Evolutionary conservation across 768 basidiomycete genomes (phyloP).

Genomic region (Kwoniella dejecticola): DNA sequence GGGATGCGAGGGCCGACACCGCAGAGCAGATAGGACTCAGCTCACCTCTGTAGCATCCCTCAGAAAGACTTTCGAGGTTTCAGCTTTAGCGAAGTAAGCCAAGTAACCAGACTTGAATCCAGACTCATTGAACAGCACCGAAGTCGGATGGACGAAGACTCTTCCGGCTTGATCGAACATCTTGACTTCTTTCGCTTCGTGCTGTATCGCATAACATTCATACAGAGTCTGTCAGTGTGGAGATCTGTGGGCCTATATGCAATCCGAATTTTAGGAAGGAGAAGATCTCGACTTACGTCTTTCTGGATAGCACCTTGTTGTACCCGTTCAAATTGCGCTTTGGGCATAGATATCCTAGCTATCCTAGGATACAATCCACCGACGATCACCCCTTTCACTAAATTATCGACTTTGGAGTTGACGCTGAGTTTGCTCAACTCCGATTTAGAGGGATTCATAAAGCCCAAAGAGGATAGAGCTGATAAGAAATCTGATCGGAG

Average conservation of each 20-base stretch:
- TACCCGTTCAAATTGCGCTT: slow-evolving; percentile 78
- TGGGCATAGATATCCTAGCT: slow-evolving; percentile 73
- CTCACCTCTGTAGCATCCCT: slow-evolving; percentile 83
- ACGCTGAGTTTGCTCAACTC: slow-evolving; percentile 61
- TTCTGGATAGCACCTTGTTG: slow-evolving; percentile 80
- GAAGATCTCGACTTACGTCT: slow-evolving; percentile 57
- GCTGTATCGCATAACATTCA: slow-evolving; percentile 50
- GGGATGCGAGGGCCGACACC: no score
- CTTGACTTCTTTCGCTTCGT: slow-evolving; percentile 79
- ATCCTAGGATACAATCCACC: slow-evolving; percentile 86
- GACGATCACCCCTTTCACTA: slow-evolving; percentile 80
- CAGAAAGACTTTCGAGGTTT: slow-evolving; percentile 78
- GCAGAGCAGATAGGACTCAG: not conserved
- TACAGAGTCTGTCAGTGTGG: slow-evolving; percentile 4
- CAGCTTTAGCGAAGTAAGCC: slow-evolving; percentile 77
- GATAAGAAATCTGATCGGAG: slow-evolving; percentile 76
- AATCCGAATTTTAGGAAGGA: not conserved
- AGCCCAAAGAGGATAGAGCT: slow-evolving; percentile 70
- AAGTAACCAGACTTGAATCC: slow-evolving; percentile 78
- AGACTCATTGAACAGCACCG: slow-evolving; percentile 71
- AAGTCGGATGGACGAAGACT: slow-evolving; percentile 68
- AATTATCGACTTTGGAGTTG: slow-evolving; percentile 68
- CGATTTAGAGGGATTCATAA: slow-evolving; percentile 56
- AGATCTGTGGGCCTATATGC: no score
- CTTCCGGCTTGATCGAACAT: slow-evolving; percentile 68